Conservation (phyloP, 495 filamentous ascomycete genomes). For the Podospora pseudocomata region DNA sequence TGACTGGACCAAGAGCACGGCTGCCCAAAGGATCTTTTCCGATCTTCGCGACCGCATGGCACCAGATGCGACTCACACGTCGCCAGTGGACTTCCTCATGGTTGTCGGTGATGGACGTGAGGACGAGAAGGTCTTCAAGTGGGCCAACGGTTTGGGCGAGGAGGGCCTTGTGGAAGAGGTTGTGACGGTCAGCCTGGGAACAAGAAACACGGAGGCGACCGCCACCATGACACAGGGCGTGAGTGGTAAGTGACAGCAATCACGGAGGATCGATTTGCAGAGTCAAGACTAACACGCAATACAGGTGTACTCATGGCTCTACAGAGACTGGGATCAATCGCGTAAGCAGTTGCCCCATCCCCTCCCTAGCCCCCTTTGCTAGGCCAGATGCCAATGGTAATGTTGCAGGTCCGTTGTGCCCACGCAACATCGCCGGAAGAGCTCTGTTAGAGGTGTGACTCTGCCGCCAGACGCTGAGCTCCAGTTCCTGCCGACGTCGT, state of each 20-base stretch:
- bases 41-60: conserved; percentile 46
- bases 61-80: conserved; percentile 36
- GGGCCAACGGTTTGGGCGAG: conserved; percentile 72
- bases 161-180: conserved; percentile 58
- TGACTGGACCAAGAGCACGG: conserved; percentile 79
- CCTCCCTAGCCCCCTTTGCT: conserved; percentile 2
- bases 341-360: conserved; percentile 22
- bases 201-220: conserved; percentile 79
- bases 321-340: conserved; percentile 37
- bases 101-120: conserved; percentile 86
- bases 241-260: conserved; percentile 56
- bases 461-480: neutral
- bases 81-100: conserved; percentile 74
- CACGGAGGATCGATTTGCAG: neutral
- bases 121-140: conserved; percentile 87
- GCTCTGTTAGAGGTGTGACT: neutral
- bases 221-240: conserved; percentile 85
- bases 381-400: conserved; percentile 5
- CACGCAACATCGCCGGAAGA: conserved; percentile 12
- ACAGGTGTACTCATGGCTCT: conserved; percentile 46
- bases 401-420: conserved; percentile 10
- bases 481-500: neutral
- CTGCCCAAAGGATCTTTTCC: conserved; percentile 65
- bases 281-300: neutral
- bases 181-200: conserved; percentile 78